A percentile compares a stretch with the other conserved stretches of the same genome.
These are phyloP conservation scores for Scytalidium lignicola DNA, from an alignment of 2,329 filamentous ascomycete species.

Conservation along the genomic window DNA sequence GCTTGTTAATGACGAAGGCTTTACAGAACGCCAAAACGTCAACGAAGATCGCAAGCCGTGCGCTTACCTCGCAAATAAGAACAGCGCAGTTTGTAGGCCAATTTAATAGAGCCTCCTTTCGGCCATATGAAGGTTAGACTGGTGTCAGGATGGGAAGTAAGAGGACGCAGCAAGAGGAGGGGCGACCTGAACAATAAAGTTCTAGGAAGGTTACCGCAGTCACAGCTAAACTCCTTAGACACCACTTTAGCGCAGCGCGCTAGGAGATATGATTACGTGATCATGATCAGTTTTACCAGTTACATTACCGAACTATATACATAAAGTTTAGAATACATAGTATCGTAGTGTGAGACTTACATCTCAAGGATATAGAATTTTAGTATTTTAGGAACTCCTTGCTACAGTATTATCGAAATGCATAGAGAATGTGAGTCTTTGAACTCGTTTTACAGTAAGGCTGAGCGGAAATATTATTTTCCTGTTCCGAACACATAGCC, in stretches of 20 bases:
- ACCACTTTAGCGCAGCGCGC: neutral
- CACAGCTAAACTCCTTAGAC: neutral
- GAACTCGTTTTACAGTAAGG: no score
- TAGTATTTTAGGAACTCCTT: no score
- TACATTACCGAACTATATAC: no score
- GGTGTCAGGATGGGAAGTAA: neutral
- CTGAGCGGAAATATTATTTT: no score
- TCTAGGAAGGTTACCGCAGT: neutral
- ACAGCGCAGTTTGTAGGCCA: neutral
- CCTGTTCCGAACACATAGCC: no score
- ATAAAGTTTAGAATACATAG: no score
- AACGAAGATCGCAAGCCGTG: slow-evolving; percentile 14
- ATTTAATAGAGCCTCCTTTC: neutral
- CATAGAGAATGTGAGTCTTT: no score
- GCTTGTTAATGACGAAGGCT: slow-evolving; percentile 47
- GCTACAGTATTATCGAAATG: no score
- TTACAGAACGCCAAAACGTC: slow-evolving; percentile 14
- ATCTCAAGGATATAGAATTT: no score
- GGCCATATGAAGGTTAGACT: neutral
- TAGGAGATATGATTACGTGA: neutral
- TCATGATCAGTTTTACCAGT: neutral
- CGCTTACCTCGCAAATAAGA: slow-evolving; percentile 20
- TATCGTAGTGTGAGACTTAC: no score
- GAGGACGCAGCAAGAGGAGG: neutral
- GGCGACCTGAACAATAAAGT: neutral